Evolutionary conservation across 805 yeast species (phyloP), one percentile per base, ranked within the genome.

Genomic region (Starmerella apicola): DNA sequence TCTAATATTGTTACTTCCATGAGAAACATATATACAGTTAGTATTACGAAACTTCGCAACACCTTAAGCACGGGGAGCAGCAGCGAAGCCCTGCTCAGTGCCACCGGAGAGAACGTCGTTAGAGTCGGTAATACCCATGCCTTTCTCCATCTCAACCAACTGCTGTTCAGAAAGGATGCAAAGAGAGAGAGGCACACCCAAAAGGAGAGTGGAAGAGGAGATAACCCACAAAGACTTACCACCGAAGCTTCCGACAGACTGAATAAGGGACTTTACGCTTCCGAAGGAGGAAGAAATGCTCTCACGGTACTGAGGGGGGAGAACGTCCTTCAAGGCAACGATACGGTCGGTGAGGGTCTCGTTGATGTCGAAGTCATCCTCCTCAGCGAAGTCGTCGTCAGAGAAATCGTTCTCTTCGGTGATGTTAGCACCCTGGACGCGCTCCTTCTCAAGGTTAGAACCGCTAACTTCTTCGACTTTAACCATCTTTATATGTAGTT

Each of bases 81-180:
- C 62, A 50, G 54, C 56, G 51, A 57, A 54, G 21, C 61, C 53
- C 27, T 54, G 54, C 46, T 60, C 56, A 19, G 63, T 60, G 12
- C 61, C 63, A 37, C 63, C 61, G n/a, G 63, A 62, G 7, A 46
- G 38, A 49, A 44, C 44, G 23, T 41, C 44, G 35, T 46, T 46
- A 22, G 48, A 43, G 33, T 46, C 50, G 17, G 49, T 46, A 31
- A 45, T 33, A n/a, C 49, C 48, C 71, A 84, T 77, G 59, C 85
- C 91, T 67, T 81, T 84, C 68, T 86, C 96, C 78, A 83, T 72
- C 66, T 86, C 96, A 58, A 78, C 76, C 60, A 86, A 72, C 67
- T 88, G 96, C 59, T 85, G 93, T 67, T 88, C 96, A 45, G 85
- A 77, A 23, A 91, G 70, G 53, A 91, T 81, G 38, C 95, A 79